phyloP scores from a whole-genome alignment of 208 protist species.

The Entamoeba dispar region DNA sequence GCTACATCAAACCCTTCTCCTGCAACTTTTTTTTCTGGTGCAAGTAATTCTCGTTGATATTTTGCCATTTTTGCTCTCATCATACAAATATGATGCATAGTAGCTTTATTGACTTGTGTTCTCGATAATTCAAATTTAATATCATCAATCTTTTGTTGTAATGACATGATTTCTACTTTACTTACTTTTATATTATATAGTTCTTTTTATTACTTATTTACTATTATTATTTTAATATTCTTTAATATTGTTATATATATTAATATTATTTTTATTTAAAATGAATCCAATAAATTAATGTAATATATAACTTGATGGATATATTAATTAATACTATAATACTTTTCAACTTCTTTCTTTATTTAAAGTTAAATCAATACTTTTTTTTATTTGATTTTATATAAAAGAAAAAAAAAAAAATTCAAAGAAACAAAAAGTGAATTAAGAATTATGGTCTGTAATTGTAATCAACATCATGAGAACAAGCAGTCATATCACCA shows the following conservation, averaged over 20 bases:
- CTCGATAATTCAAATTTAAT: slow-evolving; percentile 17
- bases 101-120: slow-evolving; percentile 34
- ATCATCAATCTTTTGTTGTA: slow-evolving; percentile 4
- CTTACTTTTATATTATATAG: not conserved
- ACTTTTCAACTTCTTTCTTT: too few species aligned
- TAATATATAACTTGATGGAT: too few species aligned
- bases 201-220: too few species aligned
- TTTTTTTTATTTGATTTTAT: too few species aligned
- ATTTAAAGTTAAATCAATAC: too few species aligned
- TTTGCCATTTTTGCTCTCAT: slow-evolving; percentile 90
- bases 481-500: not conserved
- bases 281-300: too few species aligned
- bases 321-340: too few species aligned
- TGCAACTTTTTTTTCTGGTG: slow-evolving; percentile 25
- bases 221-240: too few species aligned
- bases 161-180: not conserved
- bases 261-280: too few species aligned
- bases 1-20: slow-evolving; percentile 70
- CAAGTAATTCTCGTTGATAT: slow-evolving; percentile 54
- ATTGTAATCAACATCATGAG: not conserved
- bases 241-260: too few species aligned
- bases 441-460: not conserved
- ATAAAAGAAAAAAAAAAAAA: too few species aligned
- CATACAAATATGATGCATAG: slow-evolving; percentile 54
- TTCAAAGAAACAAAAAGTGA: not conserved